Evolutionary conservation across 768 basidiomycete species (phyloP).

Genomic region (Tremella yokohamensis): DNA sequence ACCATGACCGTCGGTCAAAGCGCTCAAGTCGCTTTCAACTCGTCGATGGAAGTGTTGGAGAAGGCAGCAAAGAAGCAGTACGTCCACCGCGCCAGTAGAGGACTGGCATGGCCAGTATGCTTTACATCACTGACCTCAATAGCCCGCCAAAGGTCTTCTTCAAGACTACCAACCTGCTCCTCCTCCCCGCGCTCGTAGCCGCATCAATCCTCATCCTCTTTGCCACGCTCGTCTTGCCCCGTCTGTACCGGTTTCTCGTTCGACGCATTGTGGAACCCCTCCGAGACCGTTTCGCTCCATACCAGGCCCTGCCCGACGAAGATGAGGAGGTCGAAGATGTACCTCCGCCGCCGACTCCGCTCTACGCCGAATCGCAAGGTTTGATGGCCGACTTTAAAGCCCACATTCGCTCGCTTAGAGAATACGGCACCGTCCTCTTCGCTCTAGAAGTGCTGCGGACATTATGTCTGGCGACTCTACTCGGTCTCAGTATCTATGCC

Average conservation of each 20-base stretch:
- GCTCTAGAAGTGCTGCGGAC: constrained; percentile 56
- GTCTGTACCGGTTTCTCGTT: constrained; percentile 26
- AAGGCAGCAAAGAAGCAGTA: background rate
- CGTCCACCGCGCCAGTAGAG: background rate
- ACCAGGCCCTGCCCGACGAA: constrained; percentile 29
- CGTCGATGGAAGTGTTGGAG: background rate
- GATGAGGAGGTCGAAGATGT: constrained; percentile 21
- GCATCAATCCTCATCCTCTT: constrained; percentile 52
- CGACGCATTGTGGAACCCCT: constrained; percentile 8
- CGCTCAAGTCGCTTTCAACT: background rate
- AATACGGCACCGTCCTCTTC: constrained; percentile 54
- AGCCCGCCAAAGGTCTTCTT: constrained; percentile 34
- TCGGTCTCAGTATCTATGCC: constrained; percentile 57
- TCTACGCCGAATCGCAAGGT: constrained; percentile 40
- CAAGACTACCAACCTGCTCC: constrained; percentile 40
- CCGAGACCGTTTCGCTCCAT: constrained; percentile 1
- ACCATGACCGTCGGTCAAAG: too few relatives aligned
- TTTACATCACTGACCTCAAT: background rate
- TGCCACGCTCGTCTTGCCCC: constrained; percentile 43
- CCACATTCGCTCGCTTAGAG: constrained; percentile 56
- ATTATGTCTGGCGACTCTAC: constrained; percentile 55
- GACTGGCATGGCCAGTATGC: too few relatives aligned
- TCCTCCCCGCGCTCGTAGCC: constrained; percentile 52
- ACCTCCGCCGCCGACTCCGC: constrained; percentile 22
- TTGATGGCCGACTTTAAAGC: constrained; percentile 51